Evolutionary conservation across 345 rosid species (phyloP).

Genomic region (Ailanthus altissimus): DNA sequence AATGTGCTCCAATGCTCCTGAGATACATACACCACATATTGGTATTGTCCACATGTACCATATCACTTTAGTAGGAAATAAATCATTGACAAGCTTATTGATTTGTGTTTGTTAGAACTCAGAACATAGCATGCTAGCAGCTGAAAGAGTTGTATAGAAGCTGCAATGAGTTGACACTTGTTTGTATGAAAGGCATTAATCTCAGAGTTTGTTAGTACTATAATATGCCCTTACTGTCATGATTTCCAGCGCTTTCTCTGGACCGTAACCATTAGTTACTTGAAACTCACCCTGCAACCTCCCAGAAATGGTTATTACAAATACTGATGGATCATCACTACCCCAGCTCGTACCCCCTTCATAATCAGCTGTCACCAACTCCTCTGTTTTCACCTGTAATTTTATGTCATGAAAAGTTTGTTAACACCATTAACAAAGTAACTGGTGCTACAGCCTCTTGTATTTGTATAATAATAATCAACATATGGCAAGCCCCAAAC

Average conservation of each 20-base stretch:
- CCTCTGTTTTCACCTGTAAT: constrained; percentile 52
- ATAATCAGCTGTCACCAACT: constrained; percentile 50
- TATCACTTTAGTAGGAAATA: background rate
- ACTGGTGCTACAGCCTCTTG: background rate
- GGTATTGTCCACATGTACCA: background rate
- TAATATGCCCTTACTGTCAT: constrained; percentile 40
- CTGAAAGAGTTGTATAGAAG: background rate
- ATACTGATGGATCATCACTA: constrained; percentile 54
- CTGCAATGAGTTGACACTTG: background rate
- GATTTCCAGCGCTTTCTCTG: constrained; percentile 40
- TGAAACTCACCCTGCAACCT: constrained; percentile 58
- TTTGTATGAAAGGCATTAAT: background rate
- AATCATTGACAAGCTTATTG: background rate
- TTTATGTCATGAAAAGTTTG: background rate
- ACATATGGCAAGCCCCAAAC: background rate
- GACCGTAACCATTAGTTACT: constrained; percentile 65
- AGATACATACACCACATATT: background rate
- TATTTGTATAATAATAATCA: background rate
- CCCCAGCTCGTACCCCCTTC: constrained; percentile 43
- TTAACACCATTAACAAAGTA: background rate
- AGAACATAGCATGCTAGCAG: background rate
- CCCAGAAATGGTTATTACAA: constrained; percentile 29
- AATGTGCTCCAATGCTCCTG: constrained; percentile 67
- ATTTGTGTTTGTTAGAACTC: background rate
- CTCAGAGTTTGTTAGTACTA: background rate